Conservation (phyloP, 176 grass and related monocot species). For the Avena atlantica region DNA sequence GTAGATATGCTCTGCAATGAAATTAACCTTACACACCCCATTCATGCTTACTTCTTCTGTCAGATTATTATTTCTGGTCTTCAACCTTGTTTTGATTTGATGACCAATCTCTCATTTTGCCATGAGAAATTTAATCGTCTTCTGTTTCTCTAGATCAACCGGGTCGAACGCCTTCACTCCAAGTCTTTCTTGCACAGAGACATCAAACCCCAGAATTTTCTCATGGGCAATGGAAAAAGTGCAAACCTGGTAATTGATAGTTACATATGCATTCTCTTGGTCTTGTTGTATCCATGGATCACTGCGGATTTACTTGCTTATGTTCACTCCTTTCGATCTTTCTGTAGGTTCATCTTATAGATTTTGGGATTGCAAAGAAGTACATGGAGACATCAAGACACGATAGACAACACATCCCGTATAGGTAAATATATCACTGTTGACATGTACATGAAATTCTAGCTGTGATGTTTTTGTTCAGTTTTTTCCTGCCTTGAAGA, state of each 20-base stretch:
- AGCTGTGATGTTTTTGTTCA: no score
- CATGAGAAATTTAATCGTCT: no score
- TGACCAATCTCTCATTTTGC: no score
- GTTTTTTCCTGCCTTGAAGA: no score
- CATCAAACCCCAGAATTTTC: conserved; percentile 86
- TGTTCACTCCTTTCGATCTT: not conserved
- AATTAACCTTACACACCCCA: not conserved
- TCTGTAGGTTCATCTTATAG: conserved; percentile 58
- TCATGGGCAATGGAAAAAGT: conserved; percentile 71
- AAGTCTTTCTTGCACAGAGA: conserved; percentile 43
- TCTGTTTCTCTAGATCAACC: not conserved
- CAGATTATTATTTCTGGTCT: no score
- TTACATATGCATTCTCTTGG: not conserved
- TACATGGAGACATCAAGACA: conserved; percentile 50
- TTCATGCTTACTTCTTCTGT: not conserved
- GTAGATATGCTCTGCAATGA: not conserved
- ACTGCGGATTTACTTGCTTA: not conserved
- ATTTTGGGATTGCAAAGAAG: conserved; percentile 64
- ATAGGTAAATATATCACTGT: conserved; percentile 48
- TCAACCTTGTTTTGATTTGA: no score
- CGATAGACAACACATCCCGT: conserved; percentile 54
- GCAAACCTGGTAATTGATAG: conserved; percentile 59
- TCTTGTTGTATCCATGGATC: not conserved
- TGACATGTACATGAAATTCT: no score
- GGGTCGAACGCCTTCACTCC: not conserved